A percentile compares a stretch with the other conserved stretches of the same genome.
These are phyloP conservation scores for Blastosporella zonata DNA, from an alignment of 1,284 basidiomycete species.

Conservation along the genomic window DNA sequence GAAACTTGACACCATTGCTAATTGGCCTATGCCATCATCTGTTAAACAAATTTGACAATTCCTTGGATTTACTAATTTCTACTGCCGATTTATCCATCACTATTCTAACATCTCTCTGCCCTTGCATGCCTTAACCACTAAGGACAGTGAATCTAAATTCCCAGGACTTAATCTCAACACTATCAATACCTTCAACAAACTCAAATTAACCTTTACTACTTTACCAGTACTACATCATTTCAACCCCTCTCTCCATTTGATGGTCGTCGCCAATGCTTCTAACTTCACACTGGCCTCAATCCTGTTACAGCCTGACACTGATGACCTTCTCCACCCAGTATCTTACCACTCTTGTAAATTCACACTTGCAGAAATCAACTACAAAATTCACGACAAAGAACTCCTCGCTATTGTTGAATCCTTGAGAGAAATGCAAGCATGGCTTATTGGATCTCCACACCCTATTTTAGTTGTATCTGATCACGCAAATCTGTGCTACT, in stretches of 20 bases:
- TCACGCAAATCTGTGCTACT: too few species aligned
- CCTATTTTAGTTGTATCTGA: too few species aligned
- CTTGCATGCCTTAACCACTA: slow-evolving; percentile 22
- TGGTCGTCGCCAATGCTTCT: slow-evolving; percentile 34
- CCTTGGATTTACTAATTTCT: slow-evolving; percentile 8
- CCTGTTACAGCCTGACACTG: slow-evolving; percentile 15
- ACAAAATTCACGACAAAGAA: slow-evolving; percentile 30
- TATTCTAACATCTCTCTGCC: slow-evolving; percentile 26
- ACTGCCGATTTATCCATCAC: slow-evolving; percentile 21
- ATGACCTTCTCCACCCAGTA: slow-evolving; percentile 29
- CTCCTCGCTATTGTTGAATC: slow-evolving; percentile 34
- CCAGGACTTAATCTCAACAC: background rate
- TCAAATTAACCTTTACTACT: slow-evolving; percentile 33
- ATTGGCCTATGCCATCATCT: background rate
- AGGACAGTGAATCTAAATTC: slow-evolving; percentile 23
- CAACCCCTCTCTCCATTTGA: slow-evolving; percentile 28
- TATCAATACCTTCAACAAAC: slow-evolving; percentile 25
- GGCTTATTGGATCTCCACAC: too few species aligned
- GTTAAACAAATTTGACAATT: background rate
- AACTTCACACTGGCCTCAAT: slow-evolving; percentile 33
- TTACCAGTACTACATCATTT: slow-evolving; percentile 37
- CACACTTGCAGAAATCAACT: slow-evolving; percentile 24
- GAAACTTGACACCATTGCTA: background rate
- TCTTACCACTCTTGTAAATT: slow-evolving; percentile 31
- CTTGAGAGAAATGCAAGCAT: slow-evolving; percentile 18